Evolutionary conservation across 192 early-diverging fungal genomes (phyloP).

Genomic region (Phlyctochytrium arcticum): DNA sequence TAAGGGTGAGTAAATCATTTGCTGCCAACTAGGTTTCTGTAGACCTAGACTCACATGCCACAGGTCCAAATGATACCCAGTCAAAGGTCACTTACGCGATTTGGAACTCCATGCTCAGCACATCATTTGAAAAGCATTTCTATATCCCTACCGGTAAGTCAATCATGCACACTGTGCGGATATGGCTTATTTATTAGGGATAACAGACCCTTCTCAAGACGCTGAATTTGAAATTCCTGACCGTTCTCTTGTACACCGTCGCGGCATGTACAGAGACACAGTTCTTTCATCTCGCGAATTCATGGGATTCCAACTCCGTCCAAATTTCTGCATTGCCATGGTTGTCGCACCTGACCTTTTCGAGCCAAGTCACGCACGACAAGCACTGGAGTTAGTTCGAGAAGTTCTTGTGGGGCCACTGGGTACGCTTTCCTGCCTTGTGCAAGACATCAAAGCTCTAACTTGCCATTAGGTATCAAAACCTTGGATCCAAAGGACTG

Average conservation of each 20-base stretch:
- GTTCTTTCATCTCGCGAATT: slow-evolving; percentile 65
- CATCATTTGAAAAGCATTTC: slow-evolving; percentile 81
- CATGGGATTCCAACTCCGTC: slow-evolving; percentile 90
- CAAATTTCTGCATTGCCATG: slow-evolving; percentile 90
- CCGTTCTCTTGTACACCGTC: slow-evolving; percentile 68
- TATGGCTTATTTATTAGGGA: no score
- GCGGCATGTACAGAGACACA: slow-evolving; percentile 94
- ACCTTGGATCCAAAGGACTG: slow-evolving; percentile 93
- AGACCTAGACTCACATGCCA: no score
- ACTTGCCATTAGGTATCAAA: slow-evolving; percentile 66
- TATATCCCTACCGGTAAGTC: slow-evolving; percentile 77
- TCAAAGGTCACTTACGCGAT: slow-evolving; percentile 54
- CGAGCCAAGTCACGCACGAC: slow-evolving; percentile 66
- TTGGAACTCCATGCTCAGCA: slow-evolving; percentile 79
- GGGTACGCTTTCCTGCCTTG: slow-evolving; percentile 15
- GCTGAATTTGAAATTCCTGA: slow-evolving; percentile 51
- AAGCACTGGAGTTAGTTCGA: slow-evolving; percentile 64
- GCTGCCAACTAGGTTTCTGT: no score
- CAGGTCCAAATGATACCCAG: slow-evolving; percentile 7
- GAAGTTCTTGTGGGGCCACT: slow-evolving; percentile 75
- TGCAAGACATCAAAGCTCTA: background rate
- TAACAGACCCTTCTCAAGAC: slow-evolving; percentile 63
- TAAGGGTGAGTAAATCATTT: slow-evolving; percentile 37
- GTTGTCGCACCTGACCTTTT: slow-evolving; percentile 91
- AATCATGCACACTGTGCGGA: background rate